Evolutionary conservation across 352 stramenopile species (phyloP), one percentile per base, ranked within the genome.

Genomic region (Globisporangium carolinianum): DNA sequence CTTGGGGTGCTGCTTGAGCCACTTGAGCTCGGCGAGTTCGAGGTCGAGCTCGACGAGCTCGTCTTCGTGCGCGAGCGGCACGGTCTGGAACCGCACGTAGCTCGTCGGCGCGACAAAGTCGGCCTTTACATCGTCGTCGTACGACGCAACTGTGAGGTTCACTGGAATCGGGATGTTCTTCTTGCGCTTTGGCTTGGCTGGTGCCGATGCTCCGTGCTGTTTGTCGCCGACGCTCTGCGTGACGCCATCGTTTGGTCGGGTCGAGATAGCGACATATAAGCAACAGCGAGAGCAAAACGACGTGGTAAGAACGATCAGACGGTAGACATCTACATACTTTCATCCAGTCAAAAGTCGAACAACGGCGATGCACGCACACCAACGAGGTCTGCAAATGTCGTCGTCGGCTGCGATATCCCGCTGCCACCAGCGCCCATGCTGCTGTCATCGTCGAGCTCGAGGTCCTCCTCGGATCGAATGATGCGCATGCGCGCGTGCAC

Each of bases 81-180:
- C 60, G 38, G 75, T 74, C 60, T 91, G 83, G 67, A 93, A 92
- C 32, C 85, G 69, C 47, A 95, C 87, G 60, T 95, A 96, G 39
- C 77, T 88, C 46, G 82, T 83, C 8, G 84, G 83, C 2, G 86
- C 62, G n/a, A 75, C 55, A 65, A 94, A 94, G 58, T 91, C 79
- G 35, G 71, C 68, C 39, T 68, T 52, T 8, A 95, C 76, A 37
- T 79, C 79, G 41, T 71, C 71, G 42, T 92, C 79, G 60, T 95
- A 94, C 10, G 68, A 69, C 32, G 68, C 57, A 2, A 91, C 80
- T 2, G 73, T 66, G 17, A 89, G 68, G 59, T 87, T 94, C 59
- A 94, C 75, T 11, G 85, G 84, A 45, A 90, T 95, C 18, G 85
- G 80, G 61, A 94, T 95, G 63, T 93, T 86, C 66, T 92, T 93